Evolutionary conservation across 1,284 basidiomycete species (phyloP), one percentile per base, ranked within the genome.

Genomic region (Trichosporon coremiiforme): DNA sequence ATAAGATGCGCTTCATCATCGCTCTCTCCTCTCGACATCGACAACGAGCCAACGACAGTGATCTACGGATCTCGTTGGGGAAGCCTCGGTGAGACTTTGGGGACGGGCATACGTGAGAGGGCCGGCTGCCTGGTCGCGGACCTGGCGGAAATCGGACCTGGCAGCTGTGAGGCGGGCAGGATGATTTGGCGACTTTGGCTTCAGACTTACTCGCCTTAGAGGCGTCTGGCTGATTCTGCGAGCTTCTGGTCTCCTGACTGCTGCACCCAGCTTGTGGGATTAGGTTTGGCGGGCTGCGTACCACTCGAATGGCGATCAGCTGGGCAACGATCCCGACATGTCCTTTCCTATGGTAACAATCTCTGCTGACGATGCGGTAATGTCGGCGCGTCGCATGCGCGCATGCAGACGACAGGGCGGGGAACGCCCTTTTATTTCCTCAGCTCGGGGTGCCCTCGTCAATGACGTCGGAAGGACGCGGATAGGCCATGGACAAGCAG

Each of bases 161-260:
- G 41, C 17, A 15, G 41, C 41, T 15, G 15, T 2, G 15, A 15
- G 41, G 41, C 41, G 15, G 41, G 41, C 15, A 45, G 41, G 41
- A 45, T 7, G 10, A 4, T 38, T 12, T 38, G 36, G 5, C 36
- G 12, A 45, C 41, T 53, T 53, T 53, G 47, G 47, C 47, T 53
- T 53, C 47, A 53, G n/a, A 53, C 47, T 53, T 53, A 53, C 47
- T 53, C 47, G 47, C 47, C 20, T 22, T 53, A 22, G 47, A 53
- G 47, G 17, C 20, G 47, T 20, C 45, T 47, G 7, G 3, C 47
- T 20, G 20, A n/a, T 53, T 53, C 47, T 20, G 47, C n/a, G 9
- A 20, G 7, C 41, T 45, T 45, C 41, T 45, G 41, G 41, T 15
- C 13, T 45, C 41, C 41, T 45, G 41, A 45, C 15, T 15, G 7